Conservation (phyloP, 176 grass and related monocot genomes). For the maize (Zea mays) region DNA sequence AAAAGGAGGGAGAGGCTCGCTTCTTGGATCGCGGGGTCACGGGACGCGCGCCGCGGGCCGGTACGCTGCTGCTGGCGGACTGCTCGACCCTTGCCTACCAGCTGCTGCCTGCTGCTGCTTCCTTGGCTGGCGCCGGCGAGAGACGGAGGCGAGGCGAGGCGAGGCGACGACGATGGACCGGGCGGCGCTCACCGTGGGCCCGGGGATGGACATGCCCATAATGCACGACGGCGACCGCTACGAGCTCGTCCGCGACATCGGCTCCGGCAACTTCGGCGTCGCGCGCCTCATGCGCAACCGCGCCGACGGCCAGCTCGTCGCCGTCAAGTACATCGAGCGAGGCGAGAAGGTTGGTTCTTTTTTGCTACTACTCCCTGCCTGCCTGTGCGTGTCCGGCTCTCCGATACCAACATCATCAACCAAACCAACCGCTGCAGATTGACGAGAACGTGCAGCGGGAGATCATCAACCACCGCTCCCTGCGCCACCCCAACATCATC, state of each 20-base stretch:
- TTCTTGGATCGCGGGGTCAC: no score
- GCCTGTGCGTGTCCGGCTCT: no score
- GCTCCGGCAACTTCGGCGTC: conserved; percentile 84
- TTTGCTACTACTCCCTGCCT: no score
- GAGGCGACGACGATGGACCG: conserved; percentile 60
- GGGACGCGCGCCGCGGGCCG: no score
- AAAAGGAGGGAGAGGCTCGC: no score
- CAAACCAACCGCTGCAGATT: conserved; percentile 81
- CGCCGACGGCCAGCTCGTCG: conserved; percentile 66
- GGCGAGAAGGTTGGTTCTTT: conserved; percentile 88
- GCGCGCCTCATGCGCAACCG: conserved; percentile 79
- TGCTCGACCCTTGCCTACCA: no score
- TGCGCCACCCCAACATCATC: conserved; percentile 92
- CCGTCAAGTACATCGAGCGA: conserved; percentile 87
- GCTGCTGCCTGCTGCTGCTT: no score
- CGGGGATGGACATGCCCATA: conserved; percentile 89
- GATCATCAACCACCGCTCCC: conserved; percentile 91
- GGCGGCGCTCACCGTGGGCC: conserved; percentile 69
- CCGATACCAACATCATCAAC: no score
- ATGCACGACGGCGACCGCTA: conserved; percentile 95
- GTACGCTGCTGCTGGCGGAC: no score
- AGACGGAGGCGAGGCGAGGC: no score
- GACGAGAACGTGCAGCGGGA: conserved; percentile 97
- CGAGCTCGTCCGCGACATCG: conserved; percentile 86
- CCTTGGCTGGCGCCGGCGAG: no score